phyloP scores from a whole-genome alignment of 116 monocot genomes.

The Trichopus zeylanicus region DNA sequence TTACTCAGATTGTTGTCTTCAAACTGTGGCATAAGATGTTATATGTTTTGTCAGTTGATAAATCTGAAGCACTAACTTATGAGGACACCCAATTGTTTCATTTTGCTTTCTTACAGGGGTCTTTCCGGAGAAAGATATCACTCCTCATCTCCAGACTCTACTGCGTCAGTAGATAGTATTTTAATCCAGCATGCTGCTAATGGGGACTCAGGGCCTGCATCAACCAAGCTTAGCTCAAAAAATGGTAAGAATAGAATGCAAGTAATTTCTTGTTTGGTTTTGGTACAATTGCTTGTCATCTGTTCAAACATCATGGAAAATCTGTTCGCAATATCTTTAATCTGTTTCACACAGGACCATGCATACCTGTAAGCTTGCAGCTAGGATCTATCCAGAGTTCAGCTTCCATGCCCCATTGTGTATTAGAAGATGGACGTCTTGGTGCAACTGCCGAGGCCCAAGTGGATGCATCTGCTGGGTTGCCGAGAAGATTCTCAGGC shows the following conservation, averaged over 20 bases:
- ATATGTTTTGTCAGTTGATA: background rate
- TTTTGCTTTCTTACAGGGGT: constrained; percentile 23
- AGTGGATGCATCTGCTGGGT: constrained; percentile 5
- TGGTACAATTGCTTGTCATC: background rate
- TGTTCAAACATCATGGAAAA: background rate
- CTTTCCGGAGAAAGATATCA: constrained; percentile 23
- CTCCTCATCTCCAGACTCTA: constrained; percentile 7
- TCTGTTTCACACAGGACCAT: background rate
- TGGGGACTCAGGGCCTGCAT: constrained; percentile 14
- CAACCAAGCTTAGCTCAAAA: constrained; percentile 11
- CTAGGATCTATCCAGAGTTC: constrained; percentile 8
- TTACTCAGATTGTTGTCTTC: too few species aligned
- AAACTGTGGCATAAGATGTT: too few species aligned
- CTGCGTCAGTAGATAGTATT: background rate
- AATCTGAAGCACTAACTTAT: background rate
- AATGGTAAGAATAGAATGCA: constrained; percentile 25
- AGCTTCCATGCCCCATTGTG: constrained; percentile 3
- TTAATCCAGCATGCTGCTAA: background rate
- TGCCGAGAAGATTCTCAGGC: constrained; percentile 6
- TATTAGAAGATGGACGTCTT: constrained; percentile 12
- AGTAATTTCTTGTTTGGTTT: background rate
- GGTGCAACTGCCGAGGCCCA: background rate
- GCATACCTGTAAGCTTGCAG: constrained; percentile 10
- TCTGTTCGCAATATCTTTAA: background rate
- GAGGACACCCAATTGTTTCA: background rate